Base-by-base conservation (phyloP, 2,329 filamentous ascomycete species). In the Byssothecium circinans region DNA sequence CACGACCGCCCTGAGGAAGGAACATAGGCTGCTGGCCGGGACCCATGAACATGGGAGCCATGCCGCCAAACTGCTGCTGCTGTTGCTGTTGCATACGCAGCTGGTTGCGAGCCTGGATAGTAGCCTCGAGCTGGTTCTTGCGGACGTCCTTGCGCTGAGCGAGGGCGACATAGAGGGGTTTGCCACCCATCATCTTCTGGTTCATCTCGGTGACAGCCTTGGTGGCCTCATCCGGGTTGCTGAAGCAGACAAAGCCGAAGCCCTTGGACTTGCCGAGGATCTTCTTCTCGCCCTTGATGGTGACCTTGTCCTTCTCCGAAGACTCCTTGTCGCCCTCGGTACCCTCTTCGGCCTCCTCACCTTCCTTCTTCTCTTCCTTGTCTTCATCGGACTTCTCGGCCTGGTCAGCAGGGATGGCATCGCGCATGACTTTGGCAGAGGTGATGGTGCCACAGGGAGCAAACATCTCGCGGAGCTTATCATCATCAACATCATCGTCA, bases 201-300 rank as follows among this genome's bases (percentile, higher is more conserved):
- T 99, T 99, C 90, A 97, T 96, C 77, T 99, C 94, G 52, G 91
- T 91, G 57, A 99, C 92, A 58, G 94, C 94, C 85, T 97, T 97
- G 78, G 92, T 96, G 59, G 94, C 94, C 74, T 99, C 94, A 67
- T 99, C 94, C 52, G 94, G 91, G 82, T 95, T 97, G 83, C 89
- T 94, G 81, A 99, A 99, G 88, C 94, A 99, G 70, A 99, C 94
- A 75, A 99, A 99, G 66, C 94, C 94, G 73, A 99, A 99, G 73
- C 94, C 94, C 83, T 97, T 99, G 87, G 91, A 96, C 88, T 97
- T 97, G 74, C 94, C 94, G 52, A 95, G 82, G 43, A 78, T 71
- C 73, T 81, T 83, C 77, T 84, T 84, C 66, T 82, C 77, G 45
- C 78, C 71, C 71, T 81, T 81, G 60, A 79, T 77, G 60, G 75